Base-by-base conservation (phyloP, 805 yeast genomes). In the Maudiozyma pseudohumilis region DNA sequence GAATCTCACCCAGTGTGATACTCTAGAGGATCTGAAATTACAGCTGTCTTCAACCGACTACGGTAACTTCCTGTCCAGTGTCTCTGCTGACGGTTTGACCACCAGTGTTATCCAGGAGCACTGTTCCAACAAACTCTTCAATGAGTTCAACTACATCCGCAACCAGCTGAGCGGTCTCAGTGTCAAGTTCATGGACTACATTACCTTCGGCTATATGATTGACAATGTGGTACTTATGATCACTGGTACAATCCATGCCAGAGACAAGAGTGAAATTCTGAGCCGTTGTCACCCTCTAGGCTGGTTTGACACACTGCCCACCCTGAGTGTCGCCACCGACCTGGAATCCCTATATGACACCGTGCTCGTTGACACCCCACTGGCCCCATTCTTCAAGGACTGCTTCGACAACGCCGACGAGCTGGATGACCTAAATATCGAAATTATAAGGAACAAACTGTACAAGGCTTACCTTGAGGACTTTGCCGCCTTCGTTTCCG, bases 301-400 rank as follows among this genome's bases (percentile, higher is more conserved):
- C 32, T 88, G 96, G 96, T 92, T 92, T 55, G 98, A 92, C 50
- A 89, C 97, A 6, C 74, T 92, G 49, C 98, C 98, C 25, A 89
- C 97, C 0, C 70, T 92, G 41, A 75, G 92, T 12, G 92, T 89
- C 35, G 96, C 97, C 34, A 86, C 96, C 2, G 97, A 89, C 61
- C 76, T 89, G 40, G 95, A 87, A 52, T 77, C 92, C n/a, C 70
- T 92, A 51, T 92, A 89, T 65, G 81, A 81, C 52, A 83, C 94
- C 1, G 98, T 92, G 11, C 68, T 92, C 41, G 80, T 92, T 39
- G 99, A 92, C 63, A 92, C 98, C 6, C 99, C 99, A 5, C 72
- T 92, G 56, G 97, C 98, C 1, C 95, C 96, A 29, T 92, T 88
- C 64, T 92, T 92, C 69, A 80, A 85, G 56, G 85, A 81, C 55